Percentiles rank a stretch among this genome's conserved stretches.
These are phyloP conservation scores for Chenopodium suecicum DNA, from an alignment of 148 eudicot species.

Conservation along the genomic window DNA sequence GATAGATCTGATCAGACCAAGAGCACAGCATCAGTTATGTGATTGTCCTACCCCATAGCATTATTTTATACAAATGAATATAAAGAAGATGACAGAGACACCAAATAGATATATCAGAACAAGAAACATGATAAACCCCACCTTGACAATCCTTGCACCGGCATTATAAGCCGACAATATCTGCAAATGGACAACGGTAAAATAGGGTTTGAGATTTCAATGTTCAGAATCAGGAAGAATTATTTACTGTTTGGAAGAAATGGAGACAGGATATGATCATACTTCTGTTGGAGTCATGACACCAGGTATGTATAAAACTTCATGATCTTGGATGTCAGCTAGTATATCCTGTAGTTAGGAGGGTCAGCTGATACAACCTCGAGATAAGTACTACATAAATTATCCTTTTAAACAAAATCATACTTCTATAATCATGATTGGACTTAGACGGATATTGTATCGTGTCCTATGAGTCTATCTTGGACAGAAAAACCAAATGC, in stretches of 20 bases:
- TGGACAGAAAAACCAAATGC: background rate
- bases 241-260: background rate
- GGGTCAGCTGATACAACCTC: background rate
- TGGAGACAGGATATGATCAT: conserved; percentile 13
- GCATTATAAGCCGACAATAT: conserved; percentile 58
- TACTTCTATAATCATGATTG: background rate
- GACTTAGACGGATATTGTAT: background rate
- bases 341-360: conserved; percentile 46
- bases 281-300: conserved; percentile 95
- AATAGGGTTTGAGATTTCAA: background rate
- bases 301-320: conserved; percentile 84
- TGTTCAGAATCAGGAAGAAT: background rate
- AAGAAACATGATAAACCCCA: conserved; percentile 20
- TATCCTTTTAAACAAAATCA: too few relatives aligned
- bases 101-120: background rate
- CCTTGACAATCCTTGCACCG: conserved; percentile 86
- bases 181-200: conserved; percentile 33
- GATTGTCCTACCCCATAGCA: background rate
- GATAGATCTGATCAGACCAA: conserved; percentile 57
- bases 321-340: conserved; percentile 37
- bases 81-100: background rate
- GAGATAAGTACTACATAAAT: background rate
- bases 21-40: background rate
- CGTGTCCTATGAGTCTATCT: background rate
- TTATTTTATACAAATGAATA: background rate